Conservation (phyloP, 805 yeast species). For the Barnettozyma vustinii region DNA sequence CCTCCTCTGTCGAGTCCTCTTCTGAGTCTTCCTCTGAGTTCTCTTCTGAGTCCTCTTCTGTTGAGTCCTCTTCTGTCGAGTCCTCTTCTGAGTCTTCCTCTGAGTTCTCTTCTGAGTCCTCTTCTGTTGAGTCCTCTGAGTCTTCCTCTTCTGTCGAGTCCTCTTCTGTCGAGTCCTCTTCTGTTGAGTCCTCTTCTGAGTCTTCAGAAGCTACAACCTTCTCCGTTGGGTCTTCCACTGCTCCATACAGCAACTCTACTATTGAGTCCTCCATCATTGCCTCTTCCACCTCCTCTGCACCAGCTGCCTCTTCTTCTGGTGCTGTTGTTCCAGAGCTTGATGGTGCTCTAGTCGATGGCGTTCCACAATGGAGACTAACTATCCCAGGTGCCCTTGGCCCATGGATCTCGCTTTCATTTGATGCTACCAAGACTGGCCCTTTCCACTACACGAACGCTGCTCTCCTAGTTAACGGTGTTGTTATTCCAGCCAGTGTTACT, state of each 20-base stretch:
- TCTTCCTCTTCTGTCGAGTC: background rate
- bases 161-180: background rate
- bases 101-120: background rate
- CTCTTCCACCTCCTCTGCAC: slow-evolving; percentile 2
- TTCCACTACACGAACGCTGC: slow-evolving; percentile 8
- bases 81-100: background rate
- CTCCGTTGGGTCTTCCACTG: background rate
- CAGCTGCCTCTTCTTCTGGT: slow-evolving; percentile 9
- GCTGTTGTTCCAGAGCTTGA: slow-evolving; percentile 2
- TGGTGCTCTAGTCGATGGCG: slow-evolving; percentile 9
- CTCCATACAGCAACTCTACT: background rate
- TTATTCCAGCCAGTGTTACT: background rate
- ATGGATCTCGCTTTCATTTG: slow-evolving; percentile 14
- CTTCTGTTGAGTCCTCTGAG: background rate
- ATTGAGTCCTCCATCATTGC: background rate
- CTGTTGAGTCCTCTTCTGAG: slow-evolving; percentile 2
- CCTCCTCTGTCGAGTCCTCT: background rate
- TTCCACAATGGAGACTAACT: slow-evolving; percentile 13
- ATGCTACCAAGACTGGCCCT: slow-evolving; percentile 6
- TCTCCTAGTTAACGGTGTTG: slow-evolving; percentile 8
- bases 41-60: background rate
- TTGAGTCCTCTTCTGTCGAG: background rate
- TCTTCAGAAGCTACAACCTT: no score
- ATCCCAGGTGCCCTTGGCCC: slow-evolving; percentile 20
- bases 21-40: background rate